These are phyloP conservation scores for Salix brachista DNA, from an alignment of 345 rosid genomes.

Conservation along the genomic window DNA sequence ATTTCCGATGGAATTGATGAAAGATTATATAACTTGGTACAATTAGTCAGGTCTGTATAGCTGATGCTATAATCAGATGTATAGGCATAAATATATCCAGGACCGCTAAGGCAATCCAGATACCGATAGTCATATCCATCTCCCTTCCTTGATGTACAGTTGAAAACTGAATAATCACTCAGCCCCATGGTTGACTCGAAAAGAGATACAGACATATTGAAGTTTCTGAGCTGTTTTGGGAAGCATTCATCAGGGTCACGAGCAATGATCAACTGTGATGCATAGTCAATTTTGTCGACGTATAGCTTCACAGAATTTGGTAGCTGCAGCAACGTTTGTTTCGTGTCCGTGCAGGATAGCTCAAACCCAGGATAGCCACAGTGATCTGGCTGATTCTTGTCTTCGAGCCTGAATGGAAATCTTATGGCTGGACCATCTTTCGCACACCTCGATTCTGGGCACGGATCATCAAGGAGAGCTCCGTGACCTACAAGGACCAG, in stretches of 20 bases:
- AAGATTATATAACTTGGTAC: slow-evolving; percentile 3
- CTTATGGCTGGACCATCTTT: not conserved
- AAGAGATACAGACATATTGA: slow-evolving; percentile 12
- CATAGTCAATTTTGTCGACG: slow-evolving; percentile 15
- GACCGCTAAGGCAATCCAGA: not conserved
- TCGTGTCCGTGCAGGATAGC: slow-evolving; percentile 11
- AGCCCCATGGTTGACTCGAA: not conserved
- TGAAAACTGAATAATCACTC: not conserved
- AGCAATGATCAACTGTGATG: not conserved
- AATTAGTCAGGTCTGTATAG: not conserved
- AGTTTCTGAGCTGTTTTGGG: not conserved
- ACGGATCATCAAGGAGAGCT: not conserved
- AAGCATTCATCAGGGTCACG: not conserved
- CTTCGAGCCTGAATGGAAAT: slow-evolving; percentile 14
- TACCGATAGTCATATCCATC: not conserved
- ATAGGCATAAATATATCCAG: not conserved
- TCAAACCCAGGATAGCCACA: not conserved
- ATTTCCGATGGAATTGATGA: not conserved
- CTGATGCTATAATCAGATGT: rapidly evolving
- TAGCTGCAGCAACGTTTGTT: slow-evolving; percentile 12
- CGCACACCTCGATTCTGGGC: not conserved
- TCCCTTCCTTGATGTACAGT: not conserved
- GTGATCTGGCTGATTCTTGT: not conserved
- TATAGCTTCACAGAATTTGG: slow-evolving; percentile 12
- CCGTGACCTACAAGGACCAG: not conserved